Conservation (phyloP, 345 rosid species). For the Isatis tinctoria region DNA sequence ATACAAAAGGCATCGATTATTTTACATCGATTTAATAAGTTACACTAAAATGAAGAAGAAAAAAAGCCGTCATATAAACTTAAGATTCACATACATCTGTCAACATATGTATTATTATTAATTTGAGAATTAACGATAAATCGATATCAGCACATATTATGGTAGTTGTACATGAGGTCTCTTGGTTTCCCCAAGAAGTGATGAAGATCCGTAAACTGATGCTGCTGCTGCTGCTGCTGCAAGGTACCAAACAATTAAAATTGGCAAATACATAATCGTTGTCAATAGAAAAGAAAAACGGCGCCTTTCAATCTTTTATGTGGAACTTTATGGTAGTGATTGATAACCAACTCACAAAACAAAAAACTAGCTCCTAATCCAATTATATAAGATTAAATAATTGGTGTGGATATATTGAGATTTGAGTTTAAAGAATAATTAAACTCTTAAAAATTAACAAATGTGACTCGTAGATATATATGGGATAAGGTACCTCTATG, state of each 20-base stretch:
- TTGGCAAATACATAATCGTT: not conserved
- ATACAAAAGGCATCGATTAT: not conserved
- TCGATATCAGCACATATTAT: slow-evolving; percentile 2
- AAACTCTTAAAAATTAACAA: not conserved
- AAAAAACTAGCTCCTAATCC: not conserved
- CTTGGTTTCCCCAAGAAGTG: slow-evolving; percentile 15
- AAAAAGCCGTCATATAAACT: not conserved
- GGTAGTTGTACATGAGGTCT: slow-evolving; percentile 23
- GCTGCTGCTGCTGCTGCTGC: slow-evolving; percentile 33
- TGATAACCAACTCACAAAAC: not conserved
- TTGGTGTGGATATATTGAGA: not conserved
- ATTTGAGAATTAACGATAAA: not conserved
- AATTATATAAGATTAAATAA: not conserved
- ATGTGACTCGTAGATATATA: not conserved
- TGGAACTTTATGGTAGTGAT: not conserved
- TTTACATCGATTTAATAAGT: not conserved
- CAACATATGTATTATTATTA: not conserved
- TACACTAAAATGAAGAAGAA: not conserved
- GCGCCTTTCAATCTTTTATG: not conserved
- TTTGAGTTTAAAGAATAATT: too few relatives aligned
- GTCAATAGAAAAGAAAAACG: not conserved
- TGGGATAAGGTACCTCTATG: slow-evolving; percentile 24
- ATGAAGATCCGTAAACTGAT: slow-evolving; percentile 22
- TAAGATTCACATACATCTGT: not conserved
- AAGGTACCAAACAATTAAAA: slow-evolving; percentile 4